A percentile compares a stretch with the other conserved stretches of the same genome.
Evolutionary conservation across 805 yeast genomes (phyloP).

Genomic region (Starmerella powellii): DNA sequence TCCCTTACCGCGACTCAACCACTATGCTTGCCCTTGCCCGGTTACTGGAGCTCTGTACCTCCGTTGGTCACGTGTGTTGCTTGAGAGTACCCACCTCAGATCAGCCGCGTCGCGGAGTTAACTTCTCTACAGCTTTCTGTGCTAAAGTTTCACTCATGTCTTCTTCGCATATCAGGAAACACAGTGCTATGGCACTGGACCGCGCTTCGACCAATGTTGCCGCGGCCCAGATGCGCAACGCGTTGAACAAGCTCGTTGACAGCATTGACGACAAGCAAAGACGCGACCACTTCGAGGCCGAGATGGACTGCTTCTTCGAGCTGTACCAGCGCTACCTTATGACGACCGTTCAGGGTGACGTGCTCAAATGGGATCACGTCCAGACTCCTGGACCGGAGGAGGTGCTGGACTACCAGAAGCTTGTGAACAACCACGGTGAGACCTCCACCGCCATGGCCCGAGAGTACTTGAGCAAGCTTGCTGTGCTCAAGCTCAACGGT

Average conservation of each 20-base stretch:
- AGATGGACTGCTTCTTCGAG: constrained; percentile 90
- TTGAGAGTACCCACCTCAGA: no score
- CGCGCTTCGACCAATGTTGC: constrained; percentile 90
- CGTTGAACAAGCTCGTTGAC: constrained; percentile 79
- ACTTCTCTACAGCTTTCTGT: no score
- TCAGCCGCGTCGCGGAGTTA: no score
- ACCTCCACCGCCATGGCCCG: constrained; percentile 25
- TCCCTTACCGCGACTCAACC: no score
- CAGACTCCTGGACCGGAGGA: constrained; percentile 81
- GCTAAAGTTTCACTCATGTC: constrained; percentile 1
- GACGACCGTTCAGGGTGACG: constrained; percentile 75
- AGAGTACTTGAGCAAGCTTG: constrained; percentile 62
- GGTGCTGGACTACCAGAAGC: constrained; percentile 63
- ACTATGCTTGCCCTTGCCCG: no score
- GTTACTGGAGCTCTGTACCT: no score
- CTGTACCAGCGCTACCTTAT: constrained; percentile 83
- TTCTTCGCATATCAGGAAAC: constrained; percentile 16
- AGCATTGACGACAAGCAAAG: constrained; percentile 42
- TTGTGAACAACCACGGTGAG: constrained; percentile 32
- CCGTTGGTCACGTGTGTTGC: background rate
- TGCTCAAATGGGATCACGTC: constrained; percentile 91
- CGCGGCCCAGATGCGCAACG: constrained; percentile 95
- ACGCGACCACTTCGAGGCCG: constrained; percentile 57
- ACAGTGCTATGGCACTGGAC: constrained; percentile 54
- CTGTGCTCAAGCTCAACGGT: constrained; percentile 93